These are phyloP conservation scores for Spathaspora gorwiae DNA, from an alignment of 805 yeast genomes.

Conservation along the genomic window DNA sequence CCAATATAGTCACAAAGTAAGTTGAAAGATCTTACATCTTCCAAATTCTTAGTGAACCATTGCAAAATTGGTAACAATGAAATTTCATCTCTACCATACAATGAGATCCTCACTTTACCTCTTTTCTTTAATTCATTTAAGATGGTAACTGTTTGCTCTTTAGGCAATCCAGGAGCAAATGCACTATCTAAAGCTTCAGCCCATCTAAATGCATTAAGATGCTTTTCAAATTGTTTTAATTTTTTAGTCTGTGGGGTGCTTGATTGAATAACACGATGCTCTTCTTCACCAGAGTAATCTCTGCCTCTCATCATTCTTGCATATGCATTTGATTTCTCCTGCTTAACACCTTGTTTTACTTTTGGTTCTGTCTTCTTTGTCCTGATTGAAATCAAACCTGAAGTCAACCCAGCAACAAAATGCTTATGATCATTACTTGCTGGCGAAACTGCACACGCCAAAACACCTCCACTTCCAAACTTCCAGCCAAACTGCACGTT, in stretches of 20 bases:
- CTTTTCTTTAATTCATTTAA: slow-evolving; percentile 81
- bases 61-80: slow-evolving; percentile 78
- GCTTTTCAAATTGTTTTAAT: slow-evolving; percentile 76
- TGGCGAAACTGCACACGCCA: slow-evolving; percentile 87
- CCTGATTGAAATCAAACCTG: slow-evolving; percentile 84
- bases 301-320: slow-evolving; percentile 85
- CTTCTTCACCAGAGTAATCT: slow-evolving; percentile 87
- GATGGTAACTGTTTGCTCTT: slow-evolving; percentile 77
- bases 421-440: slow-evolving; percentile 59
- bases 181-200: slow-evolving; percentile 88
- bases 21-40: slow-evolving; percentile 68
- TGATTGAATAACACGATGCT: slow-evolving; percentile 64
- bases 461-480: slow-evolving; percentile 82
- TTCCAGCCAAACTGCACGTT: slow-evolving; percentile 96
- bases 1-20: slow-evolving; percentile 66
- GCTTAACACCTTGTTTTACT: slow-evolving; percentile 46
- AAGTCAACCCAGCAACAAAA: slow-evolving; percentile 85
- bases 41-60: slow-evolving; percentile 76
- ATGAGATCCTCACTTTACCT: slow-evolving; percentile 81
- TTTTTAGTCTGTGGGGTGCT: slow-evolving; percentile 50
- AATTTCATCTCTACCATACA: slow-evolving; percentile 80
- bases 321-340: slow-evolving; percentile 56
- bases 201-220: slow-evolving; percentile 87
- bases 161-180: slow-evolving; percentile 69
- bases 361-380: slow-evolving; percentile 72